Percentiles rank a stretch among this genome's conserved stretches.
These are phyloP conservation scores for Pyrus pyrifolia DNA, from an alignment of 306 rosid genomes.

Conservation along the genomic window DNA sequence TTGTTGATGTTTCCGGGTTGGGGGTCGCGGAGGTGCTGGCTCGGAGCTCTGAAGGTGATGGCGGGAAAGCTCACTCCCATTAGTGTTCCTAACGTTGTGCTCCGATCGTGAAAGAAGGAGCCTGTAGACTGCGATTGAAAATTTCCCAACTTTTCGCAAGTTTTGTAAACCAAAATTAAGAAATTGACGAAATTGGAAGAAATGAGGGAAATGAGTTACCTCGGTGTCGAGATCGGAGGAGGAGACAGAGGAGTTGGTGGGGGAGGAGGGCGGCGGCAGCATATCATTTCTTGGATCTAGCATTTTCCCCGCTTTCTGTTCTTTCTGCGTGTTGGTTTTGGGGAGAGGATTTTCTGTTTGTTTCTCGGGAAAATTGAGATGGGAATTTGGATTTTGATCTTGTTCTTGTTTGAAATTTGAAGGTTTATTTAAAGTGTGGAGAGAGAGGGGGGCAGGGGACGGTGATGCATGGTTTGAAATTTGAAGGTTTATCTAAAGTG, in stretches of 20 bases:
- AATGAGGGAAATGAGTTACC: conserved; percentile 14
- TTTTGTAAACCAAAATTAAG: neutral
- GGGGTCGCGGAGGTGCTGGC: conserved; percentile 56
- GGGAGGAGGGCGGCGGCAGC: conserved; percentile 83
- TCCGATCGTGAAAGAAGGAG: conserved; percentile 84
- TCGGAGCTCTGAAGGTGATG: conserved; percentile 73
- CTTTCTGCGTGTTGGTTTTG: neutral
- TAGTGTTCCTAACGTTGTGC: conserved; percentile 78
- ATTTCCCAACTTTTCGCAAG: neutral
- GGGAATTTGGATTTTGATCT: neutral
- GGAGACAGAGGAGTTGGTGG: conserved; percentile 80
- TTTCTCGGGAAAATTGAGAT: neutral
- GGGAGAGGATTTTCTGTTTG: neutral
- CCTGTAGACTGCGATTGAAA: conserved; percentile 61
- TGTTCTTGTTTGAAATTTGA: neutral
- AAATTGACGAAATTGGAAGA: neutral
- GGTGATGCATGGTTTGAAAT: conserved; percentile 6
- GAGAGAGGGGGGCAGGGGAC: neutral
- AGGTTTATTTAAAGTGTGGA: conserved; percentile 1
- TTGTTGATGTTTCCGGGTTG: conserved; percentile 15
- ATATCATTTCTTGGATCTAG: conserved; percentile 69
- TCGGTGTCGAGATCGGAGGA: conserved; percentile 99
- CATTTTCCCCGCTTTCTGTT: conserved; percentile 31
- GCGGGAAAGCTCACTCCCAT: conserved; percentile 93
- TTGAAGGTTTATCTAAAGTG: neutral